Conservation (phyloP, 805 yeast species). For the Vanderwaltozyma polyspora region DNA sequence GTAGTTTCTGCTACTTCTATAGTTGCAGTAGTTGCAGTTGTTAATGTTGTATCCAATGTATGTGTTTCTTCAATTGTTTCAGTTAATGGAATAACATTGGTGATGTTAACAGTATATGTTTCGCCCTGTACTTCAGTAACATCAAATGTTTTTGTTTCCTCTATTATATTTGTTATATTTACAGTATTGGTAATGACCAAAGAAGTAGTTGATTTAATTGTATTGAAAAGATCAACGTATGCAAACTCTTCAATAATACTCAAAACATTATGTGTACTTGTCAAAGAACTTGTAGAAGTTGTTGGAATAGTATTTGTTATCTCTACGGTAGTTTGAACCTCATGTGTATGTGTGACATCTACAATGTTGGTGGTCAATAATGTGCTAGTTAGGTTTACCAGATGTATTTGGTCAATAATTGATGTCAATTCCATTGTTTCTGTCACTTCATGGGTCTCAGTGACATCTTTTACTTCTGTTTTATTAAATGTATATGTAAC, state of each 20-base stretch:
- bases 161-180: background rate
- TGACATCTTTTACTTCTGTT: background rate
- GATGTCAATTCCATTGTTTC: background rate
- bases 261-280: background rate
- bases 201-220: background rate
- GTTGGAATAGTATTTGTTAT: background rate
- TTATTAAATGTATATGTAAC: background rate
- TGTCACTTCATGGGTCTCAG: background rate
- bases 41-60: background rate
- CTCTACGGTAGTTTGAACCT: too few relatives aligned
- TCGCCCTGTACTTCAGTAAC: background rate
- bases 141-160: background rate
- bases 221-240: too few relatives aligned
- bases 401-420: too few relatives aligned
- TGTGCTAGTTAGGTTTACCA: too few relatives aligned
- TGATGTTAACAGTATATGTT: background rate
- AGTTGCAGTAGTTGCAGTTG: too few relatives aligned
- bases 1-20: too few relatives aligned
- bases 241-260: too few relatives aligned
- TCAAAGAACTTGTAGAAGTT: background rate
- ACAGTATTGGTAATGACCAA: background rate
- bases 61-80: background rate
- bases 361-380: too few relatives aligned
- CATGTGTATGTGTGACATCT: too few relatives aligned
- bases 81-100: background rate